These are phyloP conservation scores for Pseudogymnoascus sp. DNA, from an alignment of 2,329 filamentous ascomycete species.

Conservation along the genomic window DNA sequence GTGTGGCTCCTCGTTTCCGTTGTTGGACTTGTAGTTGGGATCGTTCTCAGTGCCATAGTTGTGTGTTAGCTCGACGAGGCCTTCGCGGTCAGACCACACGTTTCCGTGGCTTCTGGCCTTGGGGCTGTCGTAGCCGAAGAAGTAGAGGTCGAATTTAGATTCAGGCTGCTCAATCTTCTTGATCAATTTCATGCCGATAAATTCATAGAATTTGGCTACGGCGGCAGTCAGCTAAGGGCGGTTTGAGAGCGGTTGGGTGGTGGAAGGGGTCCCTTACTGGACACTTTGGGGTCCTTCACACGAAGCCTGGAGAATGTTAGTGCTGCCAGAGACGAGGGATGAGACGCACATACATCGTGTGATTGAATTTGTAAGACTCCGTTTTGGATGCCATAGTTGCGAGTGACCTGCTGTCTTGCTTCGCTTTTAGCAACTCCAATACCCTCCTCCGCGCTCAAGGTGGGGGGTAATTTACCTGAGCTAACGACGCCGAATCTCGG, in stretches of 20 bases:
- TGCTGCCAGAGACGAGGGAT: neutral
- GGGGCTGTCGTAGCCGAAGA: constrained; percentile 79
- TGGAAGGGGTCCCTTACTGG: constrained; percentile 41
- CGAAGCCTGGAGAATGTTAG: constrained; percentile 58
- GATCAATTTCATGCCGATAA: constrained; percentile 78
- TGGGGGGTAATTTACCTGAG: neutral
- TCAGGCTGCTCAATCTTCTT: constrained; percentile 77
- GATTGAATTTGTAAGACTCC: constrained; percentile 75
- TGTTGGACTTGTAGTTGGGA: constrained; percentile 69
- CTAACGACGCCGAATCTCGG: neutral
- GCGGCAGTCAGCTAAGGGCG: neutral
- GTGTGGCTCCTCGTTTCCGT: constrained; percentile 84
- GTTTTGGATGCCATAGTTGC: constrained; percentile 55
- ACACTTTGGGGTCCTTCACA: constrained; percentile 86
- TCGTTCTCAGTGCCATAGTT: constrained; percentile 88
- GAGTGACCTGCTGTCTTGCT: constrained; percentile 24
- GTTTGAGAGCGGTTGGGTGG: neutral
- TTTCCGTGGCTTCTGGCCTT: constrained; percentile 65
- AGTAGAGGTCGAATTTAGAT: constrained; percentile 91
- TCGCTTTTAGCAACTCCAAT: neutral
- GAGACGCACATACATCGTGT: constrained; percentile 61
- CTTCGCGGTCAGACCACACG: constrained; percentile 72
- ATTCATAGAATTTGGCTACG: constrained; percentile 83
- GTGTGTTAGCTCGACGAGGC: constrained; percentile 77
- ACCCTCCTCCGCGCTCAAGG: neutral